These are phyloP conservation scores for Thermothielavioides terrestris DNA, from an alignment of 495 filamentous ascomycete species.

Conservation along the genomic window DNA sequence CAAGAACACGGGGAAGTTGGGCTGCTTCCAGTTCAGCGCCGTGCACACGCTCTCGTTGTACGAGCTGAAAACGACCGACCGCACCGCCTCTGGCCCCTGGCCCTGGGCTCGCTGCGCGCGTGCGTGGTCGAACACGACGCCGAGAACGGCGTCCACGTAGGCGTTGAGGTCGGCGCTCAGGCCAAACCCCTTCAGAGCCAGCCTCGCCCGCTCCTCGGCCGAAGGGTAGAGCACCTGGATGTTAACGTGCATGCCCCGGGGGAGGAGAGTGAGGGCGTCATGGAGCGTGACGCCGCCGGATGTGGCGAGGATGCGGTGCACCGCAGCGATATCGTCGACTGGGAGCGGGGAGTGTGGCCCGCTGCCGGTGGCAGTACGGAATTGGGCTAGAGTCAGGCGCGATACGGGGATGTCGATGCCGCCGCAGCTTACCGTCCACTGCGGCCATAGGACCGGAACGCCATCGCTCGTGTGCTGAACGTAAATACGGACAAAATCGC, in stretches of 20 bases:
- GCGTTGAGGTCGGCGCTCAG: constrained; percentile 76
- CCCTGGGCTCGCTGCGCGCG: constrained; percentile 56
- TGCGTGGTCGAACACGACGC: constrained; percentile 85
- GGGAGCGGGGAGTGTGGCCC: constrained; percentile 37
- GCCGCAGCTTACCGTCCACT: constrained; percentile 67
- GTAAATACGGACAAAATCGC: constrained; percentile 84
- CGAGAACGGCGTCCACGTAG: constrained; percentile 75
- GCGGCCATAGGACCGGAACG: constrained; percentile 76
- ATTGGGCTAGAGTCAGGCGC: constrained; percentile 65
- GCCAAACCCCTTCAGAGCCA: constrained; percentile 47
- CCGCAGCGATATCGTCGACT: constrained; percentile 50
- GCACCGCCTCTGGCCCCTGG: constrained; percentile 53
- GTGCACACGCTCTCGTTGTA: constrained; percentile 86
- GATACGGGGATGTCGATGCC: constrained; percentile 75
- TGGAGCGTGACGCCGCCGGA: constrained; percentile 61
- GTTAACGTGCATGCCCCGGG: constrained; percentile 71
- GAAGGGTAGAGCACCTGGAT: constrained; percentile 81
- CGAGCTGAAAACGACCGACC: constrained; percentile 85
- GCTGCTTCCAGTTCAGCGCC: constrained; percentile 97
- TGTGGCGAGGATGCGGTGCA: constrained; percentile 60
- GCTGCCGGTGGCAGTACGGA: constrained; percentile 53
- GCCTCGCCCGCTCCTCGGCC: constrained; percentile 51
- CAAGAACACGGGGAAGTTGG: constrained; percentile 91
- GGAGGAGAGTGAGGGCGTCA: constrained; percentile 65
- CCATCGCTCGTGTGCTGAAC: constrained; percentile 84